Evolutionary conservation across 2,329 filamentous ascomycete genomes (phyloP), one percentile per base, ranked within the genome.

Genomic region (Chlorencoelia australis): DNA sequence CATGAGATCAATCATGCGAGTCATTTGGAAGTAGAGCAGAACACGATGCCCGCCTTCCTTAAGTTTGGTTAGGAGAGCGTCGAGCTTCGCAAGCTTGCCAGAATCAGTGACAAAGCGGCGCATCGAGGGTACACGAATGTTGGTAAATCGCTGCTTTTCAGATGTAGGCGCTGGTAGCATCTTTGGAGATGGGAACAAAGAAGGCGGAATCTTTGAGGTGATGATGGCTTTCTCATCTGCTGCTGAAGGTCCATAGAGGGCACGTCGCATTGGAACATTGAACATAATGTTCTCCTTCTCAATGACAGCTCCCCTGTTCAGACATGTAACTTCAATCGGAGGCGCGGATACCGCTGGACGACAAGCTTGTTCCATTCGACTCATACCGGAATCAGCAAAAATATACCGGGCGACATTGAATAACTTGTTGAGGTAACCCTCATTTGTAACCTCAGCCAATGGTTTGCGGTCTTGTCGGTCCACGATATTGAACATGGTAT

Each of bases 11-110:
- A 98, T 96, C 91, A 98, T 98, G 56, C 85, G 83, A 4, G 91
- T 98, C 91, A 98, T 98, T 68, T 98, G 91, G 83, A 98, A 98
- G 70, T 98, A 98, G 14, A 98, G 68, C 36, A 98, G 69, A 15
- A 98, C 91, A 54, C 91, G 87, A 52, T 98, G 91, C 22, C 83
- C 83, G 45, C 82, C 84, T 44, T 86, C 82, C 70, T 96, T 98
- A 53, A 98, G 78, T 59, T 87, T 74, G 57, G 83, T 83, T 10
- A 98, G 71, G 13, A 98, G 69, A 47, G 84, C 71, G 57, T 98
- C 91, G 33, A 98, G 69, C 56, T 87, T 86, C 30, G 87, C 88
- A 42, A 98, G 74, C 65, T 98, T 98, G 55, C 91, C 91, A 35
- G 87, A 94, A 61, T 96, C 91, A 2, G 89, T 96, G 41, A 98